Conservation (phyloP, 352 stramenopile genomes). For the Globisporangium acanthophoron region DNA sequence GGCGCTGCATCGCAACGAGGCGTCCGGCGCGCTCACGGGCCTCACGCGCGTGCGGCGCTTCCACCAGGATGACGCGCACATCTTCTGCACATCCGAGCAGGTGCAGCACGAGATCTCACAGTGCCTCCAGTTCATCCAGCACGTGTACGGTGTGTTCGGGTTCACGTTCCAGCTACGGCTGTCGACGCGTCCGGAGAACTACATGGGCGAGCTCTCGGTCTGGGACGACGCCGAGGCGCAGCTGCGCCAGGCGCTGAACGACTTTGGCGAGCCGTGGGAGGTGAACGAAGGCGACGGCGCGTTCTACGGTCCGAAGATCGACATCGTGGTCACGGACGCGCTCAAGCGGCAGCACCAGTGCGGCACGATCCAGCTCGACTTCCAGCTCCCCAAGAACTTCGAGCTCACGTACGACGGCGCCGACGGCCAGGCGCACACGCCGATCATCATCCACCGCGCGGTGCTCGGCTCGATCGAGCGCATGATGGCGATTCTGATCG, state of each 20-base stretch:
- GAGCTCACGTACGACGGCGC: slow-evolving; percentile 90
- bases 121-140: slow-evolving; percentile 92
- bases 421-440: slow-evolving; percentile 86
- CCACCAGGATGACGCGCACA: slow-evolving; percentile 98
- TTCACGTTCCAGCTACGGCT: slow-evolving; percentile 93
- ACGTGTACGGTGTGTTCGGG: slow-evolving; percentile 93
- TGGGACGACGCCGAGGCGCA: slow-evolving; percentile 91
- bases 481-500: slow-evolving; percentile 98
- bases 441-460: slow-evolving; percentile 97
- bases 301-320: slow-evolving; percentile 98
- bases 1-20: slow-evolving; percentile 94
- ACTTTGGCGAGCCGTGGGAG: slow-evolving; percentile 66
- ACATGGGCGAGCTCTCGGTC: slow-evolving; percentile 90
- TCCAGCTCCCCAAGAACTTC: slow-evolving; percentile 97
- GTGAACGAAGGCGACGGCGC: slow-evolving; percentile 95
- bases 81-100: slow-evolving; percentile 96
- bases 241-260: slow-evolving; percentile 52
- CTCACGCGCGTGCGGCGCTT: slow-evolving; percentile 97
- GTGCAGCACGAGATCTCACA: slow-evolving; percentile 94
- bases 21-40: slow-evolving; percentile 93
- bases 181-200: slow-evolving; percentile 94
- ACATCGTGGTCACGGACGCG: slow-evolving; percentile 96
- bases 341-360: slow-evolving; percentile 96
- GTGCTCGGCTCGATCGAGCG: slow-evolving; percentile 97
- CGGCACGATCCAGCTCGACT: slow-evolving; percentile 97